Percentiles rank a stretch among this genome's conserved stretches.
These are phyloP conservation scores for Neurospora sp. DNA, from an alignment of 495 filamentous ascomycete species.

Conservation along the genomic window DNA sequence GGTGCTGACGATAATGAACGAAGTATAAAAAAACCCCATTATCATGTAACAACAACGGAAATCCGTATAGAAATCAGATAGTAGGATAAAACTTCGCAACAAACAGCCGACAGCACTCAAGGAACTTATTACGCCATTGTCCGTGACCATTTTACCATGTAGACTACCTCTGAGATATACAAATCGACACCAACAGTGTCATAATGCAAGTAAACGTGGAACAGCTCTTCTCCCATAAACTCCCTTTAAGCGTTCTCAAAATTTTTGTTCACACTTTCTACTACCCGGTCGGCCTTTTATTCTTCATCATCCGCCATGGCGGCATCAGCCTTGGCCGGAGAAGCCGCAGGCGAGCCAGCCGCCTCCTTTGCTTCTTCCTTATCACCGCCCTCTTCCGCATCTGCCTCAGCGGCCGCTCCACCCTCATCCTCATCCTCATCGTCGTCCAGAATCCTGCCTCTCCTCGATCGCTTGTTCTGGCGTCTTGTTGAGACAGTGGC, in stretches of 20 bases:
- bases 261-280: neutral
- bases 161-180: neutral
- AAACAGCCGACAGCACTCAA: neutral
- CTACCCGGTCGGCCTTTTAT: neutral
- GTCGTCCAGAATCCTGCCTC: slow-evolving; percentile 26
- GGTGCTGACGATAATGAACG: no score
- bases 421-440: slow-evolving; percentile 19
- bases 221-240: neutral
- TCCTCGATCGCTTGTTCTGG: slow-evolving; percentile 17
- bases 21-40: no score
- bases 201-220: neutral
- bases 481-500: slow-evolving; percentile 1
- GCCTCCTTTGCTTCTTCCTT: slow-evolving; percentile 5
- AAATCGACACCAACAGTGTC: neutral
- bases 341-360: neutral
- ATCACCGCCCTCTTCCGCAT: neutral
- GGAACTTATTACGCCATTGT: neutral
- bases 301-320: slow-evolving; percentile 29
- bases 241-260: neutral
- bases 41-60: no score
- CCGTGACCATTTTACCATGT: neutral
- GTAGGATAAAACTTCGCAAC: neutral
- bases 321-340: slow-evolving; percentile 12
- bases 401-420: neutral
- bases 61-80: no score